These are phyloP conservation scores for Dactylorhiza incarnata DNA, from an alignment of 106 monocot species.

Conservation along the genomic window DNA sequence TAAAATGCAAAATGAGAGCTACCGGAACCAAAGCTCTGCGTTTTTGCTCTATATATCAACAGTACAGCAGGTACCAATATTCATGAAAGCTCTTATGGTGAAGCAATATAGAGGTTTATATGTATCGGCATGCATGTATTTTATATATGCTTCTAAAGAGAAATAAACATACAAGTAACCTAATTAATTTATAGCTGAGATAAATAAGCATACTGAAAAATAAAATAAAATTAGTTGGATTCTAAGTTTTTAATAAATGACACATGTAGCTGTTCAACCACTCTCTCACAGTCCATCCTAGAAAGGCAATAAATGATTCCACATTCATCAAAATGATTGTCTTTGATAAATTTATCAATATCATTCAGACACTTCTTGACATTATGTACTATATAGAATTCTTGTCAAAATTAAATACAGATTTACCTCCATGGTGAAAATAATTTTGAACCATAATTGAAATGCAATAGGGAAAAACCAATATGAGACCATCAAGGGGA, in stretches of 20 bases:
- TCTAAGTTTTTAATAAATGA: neutral
- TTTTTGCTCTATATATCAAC: too few species aligned
- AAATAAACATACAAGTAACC: neutral
- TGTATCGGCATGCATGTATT: too few species aligned
- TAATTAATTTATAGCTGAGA: neutral
- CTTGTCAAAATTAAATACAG: conserved; percentile 42
- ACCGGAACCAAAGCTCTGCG: too few species aligned
- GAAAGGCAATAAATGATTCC: conserved; percentile 99
- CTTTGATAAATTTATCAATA: conserved; percentile 82
- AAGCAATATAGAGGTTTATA: too few species aligned
- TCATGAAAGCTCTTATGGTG: too few species aligned
- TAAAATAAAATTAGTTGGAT: neutral
- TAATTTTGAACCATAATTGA: neutral
- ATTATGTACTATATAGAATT: conserved; percentile 73
- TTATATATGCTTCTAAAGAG: too few species aligned
- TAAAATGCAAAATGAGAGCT: too few species aligned
- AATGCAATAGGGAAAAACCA: too few species aligned
- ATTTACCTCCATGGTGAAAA: neutral
- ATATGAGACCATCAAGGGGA: too few species aligned
- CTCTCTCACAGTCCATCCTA: conserved; percentile 99
- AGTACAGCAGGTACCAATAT: too few species aligned
- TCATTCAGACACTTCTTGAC: conserved; percentile 93
- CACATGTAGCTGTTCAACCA: conserved; percentile 85
- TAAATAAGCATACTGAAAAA: neutral
- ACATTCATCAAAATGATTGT: conserved; percentile 86